These are phyloP conservation scores for Carnegiea gigantea DNA, from an alignment of 179 eudicot species.

Conservation along the genomic window DNA sequence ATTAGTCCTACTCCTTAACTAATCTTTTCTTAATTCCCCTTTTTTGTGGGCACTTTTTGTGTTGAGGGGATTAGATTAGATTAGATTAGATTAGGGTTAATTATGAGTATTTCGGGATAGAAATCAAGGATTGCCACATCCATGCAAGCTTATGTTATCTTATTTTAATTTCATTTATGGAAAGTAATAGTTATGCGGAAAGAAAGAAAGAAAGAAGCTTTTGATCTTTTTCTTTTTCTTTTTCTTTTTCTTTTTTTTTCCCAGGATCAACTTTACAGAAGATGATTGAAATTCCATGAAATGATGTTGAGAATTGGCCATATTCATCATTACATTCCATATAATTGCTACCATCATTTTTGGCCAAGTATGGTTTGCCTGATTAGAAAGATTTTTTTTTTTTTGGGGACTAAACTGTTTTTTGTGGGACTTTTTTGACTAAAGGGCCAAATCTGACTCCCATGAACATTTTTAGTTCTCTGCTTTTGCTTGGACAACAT, in stretches of 20 bases:
- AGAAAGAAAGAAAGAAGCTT: too few relatives aligned
- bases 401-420: slow-evolving; percentile 18
- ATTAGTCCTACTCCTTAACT: neutral
- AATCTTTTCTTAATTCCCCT: slow-evolving; percentile 8
- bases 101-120: neutral
- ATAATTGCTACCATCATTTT: slow-evolving; percentile 18
- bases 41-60: slow-evolving; percentile 21
- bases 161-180: slow-evolving; percentile 8
- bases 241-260: too few relatives aligned
- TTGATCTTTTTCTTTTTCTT: too few relatives aligned
- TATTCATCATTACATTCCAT: slow-evolving; percentile 28
- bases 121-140: slow-evolving; percentile 11
- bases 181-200: slow-evolving; percentile 23
- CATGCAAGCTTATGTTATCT: slow-evolving; percentile 19
- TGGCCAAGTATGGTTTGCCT: slow-evolving; percentile 21
- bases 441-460: slow-evolving; percentile 15
- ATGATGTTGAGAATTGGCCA: slow-evolving; percentile 23
- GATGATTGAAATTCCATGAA: slow-evolving; percentile 35
- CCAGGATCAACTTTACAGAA: slow-evolving; percentile 14
- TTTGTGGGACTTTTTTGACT: too few relatives aligned
- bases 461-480: neutral
- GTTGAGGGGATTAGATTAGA: neutral
- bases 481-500: slow-evolving; percentile 23
- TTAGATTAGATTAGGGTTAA: slow-evolving; percentile 13
- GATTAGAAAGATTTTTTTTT: slow-evolving; percentile 19